Evolutionary conservation across 225 moss, liverwort and hornwort genomes (phyloP), one percentile per base, ranked within the genome.

Genomic region (Thuidium tamariscinum): DNA sequence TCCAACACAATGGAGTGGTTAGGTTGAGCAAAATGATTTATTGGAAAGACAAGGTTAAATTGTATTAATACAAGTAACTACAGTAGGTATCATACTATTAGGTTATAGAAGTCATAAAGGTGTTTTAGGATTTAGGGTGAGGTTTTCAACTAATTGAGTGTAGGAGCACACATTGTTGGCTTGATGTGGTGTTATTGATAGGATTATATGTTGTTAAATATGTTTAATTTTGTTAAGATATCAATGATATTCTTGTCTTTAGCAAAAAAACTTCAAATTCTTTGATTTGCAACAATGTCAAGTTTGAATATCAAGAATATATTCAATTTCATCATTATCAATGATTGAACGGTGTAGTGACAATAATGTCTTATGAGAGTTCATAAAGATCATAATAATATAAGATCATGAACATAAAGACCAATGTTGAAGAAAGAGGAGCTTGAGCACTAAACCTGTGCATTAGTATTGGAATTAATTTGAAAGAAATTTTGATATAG

Each of bases 261-360:
- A 16, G 16, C 8, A 26, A 70, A 42, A 27, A 3, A 42, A 66
- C n/a, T n/a, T n/a, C n/a, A n/a, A 2, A 22, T 4, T 69, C 2
- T 44, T 29, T 26, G 14, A 39, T 41, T 68, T 70, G 27, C 7
- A 1, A n/a, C n/a, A n/a, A n/a, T n/a, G 0, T 2, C 0, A 0
- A 2, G 0, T 44, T 71, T 42, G 5, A 5, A 44, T 10, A 2
- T 1, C 2, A 2, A 44, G 2, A 10, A 27, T 10, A 16, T 44
- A 27, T 42, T 71, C n/a, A 27, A 44, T 44, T 15, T 42, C 17
- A 46, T 72, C 29, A 17, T 46, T 17, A 17, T 72, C 0, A 1
- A 2, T 46, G 10, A 30, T 30, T 3, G 29, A 29, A 46, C 46
- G 3, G 46, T 0, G 1, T 17, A 17, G 0, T 46, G 46, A 46